A percentile compares a stretch with the other conserved stretches of the same genome.
Conservation (phyloP, 441 rosid species). For the Erodium trifolium region DNA sequence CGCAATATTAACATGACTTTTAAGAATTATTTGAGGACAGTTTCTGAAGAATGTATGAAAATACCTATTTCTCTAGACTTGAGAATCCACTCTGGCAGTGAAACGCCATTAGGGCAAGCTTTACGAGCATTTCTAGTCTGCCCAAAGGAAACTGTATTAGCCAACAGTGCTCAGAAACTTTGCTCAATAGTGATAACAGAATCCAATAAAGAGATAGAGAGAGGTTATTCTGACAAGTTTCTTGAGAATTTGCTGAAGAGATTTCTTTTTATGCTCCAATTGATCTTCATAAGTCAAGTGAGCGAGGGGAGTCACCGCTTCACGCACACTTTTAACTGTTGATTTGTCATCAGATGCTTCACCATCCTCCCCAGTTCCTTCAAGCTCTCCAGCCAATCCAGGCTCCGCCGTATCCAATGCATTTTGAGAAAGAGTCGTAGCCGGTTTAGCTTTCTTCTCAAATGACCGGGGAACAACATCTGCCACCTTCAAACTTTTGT, state of each 20-base stretch:
- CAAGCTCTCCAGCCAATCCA: conserved; percentile 24
- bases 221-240: conserved; percentile 2
- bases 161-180: conserved; percentile 23
- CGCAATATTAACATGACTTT: background rate
- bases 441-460: conserved; percentile 44
- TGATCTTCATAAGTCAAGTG: conserved; percentile 2
- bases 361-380: conserved; percentile 28
- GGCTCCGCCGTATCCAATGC: conserved; percentile 14
- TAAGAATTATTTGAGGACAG: background rate
- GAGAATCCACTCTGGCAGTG: conserved; percentile 7
- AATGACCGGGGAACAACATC: conserved; percentile 62
- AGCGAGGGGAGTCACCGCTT: conserved; percentile 80
- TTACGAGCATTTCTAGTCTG: conserved; percentile 85
- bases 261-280: conserved; percentile 5
- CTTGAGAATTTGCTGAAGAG: conserved; percentile 36
- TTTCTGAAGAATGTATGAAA: conserved; percentile 15
- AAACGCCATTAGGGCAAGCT: conserved; percentile 8
- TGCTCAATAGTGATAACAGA: background rate
- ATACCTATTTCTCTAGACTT: conserved; percentile 69
- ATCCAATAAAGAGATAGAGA: background rate
- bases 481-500: conserved; percentile 58
- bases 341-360: conserved; percentile 26
- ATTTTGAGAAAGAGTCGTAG: conserved; percentile 19
- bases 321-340: conserved; percentile 50
- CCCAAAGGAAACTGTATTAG: conserved; percentile 19